phyloP scores from a whole-genome alignment of 1,139 yeast genomes.

The Candida glucosophila region DNA sequence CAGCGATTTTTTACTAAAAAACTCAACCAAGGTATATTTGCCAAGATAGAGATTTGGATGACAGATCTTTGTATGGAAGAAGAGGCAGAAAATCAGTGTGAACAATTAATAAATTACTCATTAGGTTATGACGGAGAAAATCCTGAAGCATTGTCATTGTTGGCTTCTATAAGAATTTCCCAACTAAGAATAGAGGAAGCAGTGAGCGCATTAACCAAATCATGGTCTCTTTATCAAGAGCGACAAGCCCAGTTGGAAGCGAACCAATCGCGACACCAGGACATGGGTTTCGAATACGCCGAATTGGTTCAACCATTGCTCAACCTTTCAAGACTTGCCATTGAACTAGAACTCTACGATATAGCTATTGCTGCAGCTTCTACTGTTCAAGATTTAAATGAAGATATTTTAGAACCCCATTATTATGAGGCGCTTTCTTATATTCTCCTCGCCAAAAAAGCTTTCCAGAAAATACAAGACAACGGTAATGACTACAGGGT shows the following conservation, averaged over 20 bases:
- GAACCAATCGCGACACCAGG: constrained; percentile 10
- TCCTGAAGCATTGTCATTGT: constrained; percentile 74
- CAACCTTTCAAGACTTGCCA: constrained; percentile 61
- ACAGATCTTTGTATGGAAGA: constrained; percentile 95
- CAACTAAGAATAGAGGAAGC: constrained; percentile 79
- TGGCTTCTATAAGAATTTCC: constrained; percentile 85
- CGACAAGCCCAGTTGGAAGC: constrained; percentile 42
- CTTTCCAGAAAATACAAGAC: constrained; percentile 6
- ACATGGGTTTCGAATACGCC: constrained; percentile 42
- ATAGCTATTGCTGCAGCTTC: constrained; percentile 52
- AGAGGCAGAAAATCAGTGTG: constrained; percentile 78
- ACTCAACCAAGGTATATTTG: constrained; percentile 67
- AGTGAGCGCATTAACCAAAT: constrained; percentile 49
- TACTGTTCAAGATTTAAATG: constrained; percentile 68
- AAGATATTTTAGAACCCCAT: constrained; percentile 68
- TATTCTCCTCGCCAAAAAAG: constrained; percentile 48
- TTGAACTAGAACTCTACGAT: constrained; percentile 70
- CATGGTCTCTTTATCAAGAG: constrained; percentile 62
- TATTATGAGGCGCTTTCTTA: constrained; percentile 78
- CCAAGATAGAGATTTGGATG: constrained; percentile 97
- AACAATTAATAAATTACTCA: constrained; percentile 59
- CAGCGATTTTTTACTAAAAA: constrained; percentile 39
- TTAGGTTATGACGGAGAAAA: constrained; percentile 49
- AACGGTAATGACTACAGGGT: constrained; percentile 38
- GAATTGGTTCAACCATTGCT: constrained; percentile 63